Percentiles rank a stretch among this genome's conserved stretches.
These are phyloP conservation scores for Scytalidium lignicola DNA, from an alignment of 2,329 filamentous ascomycete genomes.

Conservation along the genomic window DNA sequence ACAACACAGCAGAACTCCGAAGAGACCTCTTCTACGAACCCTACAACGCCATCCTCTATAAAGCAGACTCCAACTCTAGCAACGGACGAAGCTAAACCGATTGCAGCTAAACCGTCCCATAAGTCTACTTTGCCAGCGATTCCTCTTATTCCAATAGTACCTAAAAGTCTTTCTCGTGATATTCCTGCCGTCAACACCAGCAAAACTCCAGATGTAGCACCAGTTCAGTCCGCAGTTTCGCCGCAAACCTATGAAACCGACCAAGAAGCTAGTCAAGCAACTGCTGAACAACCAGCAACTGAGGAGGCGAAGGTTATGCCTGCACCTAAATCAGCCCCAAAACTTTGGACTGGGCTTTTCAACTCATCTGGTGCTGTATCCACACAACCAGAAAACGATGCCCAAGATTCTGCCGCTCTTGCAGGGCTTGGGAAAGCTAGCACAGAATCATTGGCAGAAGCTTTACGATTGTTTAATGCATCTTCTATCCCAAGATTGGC, in stretches of 20 bases:
- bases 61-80: constrained; percentile 11
- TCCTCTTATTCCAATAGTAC: constrained; percentile 40
- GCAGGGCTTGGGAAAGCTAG: constrained; percentile 40
- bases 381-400: constrained; percentile 27
- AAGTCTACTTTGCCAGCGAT: constrained; percentile 35
- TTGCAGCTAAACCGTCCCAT: constrained; percentile 19
- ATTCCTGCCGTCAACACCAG: constrained; percentile 20
- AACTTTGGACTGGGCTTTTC: constrained; percentile 67
- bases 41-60: constrained; percentile 50
- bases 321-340: constrained; percentile 41
- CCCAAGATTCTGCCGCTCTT: constrained; percentile 25
- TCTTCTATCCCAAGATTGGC: constrained; percentile 58
- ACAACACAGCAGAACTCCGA: constrained; percentile 36
- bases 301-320: constrained; percentile 31
- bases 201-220: not conserved
- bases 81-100: constrained; percentile 19
- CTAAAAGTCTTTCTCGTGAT: constrained; percentile 39
- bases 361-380: constrained; percentile 40
- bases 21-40: constrained; percentile 37
- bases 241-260: constrained; percentile 1
- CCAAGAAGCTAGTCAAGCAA: constrained; percentile 9
- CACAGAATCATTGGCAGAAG: constrained; percentile 66
- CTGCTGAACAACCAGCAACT: constrained; percentile 12
- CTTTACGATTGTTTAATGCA: constrained; percentile 66
- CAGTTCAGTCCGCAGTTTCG: not conserved